Percentiles rank a stretch among this genome's conserved stretches.
Evolutionary conservation across 129 eudicot genomes (phyloP).

Genomic region (Flaveria trinervia): DNA sequence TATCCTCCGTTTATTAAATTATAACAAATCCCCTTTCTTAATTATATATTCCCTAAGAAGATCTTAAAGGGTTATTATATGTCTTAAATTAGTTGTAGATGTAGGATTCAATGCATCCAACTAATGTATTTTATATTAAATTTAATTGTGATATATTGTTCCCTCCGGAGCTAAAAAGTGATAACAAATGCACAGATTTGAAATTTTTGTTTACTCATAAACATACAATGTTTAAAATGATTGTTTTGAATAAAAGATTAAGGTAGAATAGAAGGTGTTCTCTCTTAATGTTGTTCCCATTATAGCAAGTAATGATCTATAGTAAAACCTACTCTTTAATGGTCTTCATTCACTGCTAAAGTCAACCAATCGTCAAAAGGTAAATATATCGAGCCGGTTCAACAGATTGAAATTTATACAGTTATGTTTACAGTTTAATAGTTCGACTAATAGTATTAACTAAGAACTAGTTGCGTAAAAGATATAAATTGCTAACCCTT

Average conservation of each 20-base stretch:
- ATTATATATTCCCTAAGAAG: slow-evolving; percentile 24
- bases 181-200: neutral
- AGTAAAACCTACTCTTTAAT: no score
- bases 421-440: neutral
- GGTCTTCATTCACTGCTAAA: no score
- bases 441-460: neutral
- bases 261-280: neutral
- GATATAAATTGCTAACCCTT: neutral
- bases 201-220: neutral
- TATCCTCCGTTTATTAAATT: neutral
- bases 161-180: neutral
- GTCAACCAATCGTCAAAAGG: no score
- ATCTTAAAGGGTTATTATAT: slow-evolving; percentile 27
- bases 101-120: slow-evolving; percentile 22
- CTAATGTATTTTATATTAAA: slow-evolving; percentile 1
- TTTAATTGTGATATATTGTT: neutral
- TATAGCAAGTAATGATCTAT: no score
- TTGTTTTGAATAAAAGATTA: neutral
- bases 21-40: slow-evolving; percentile 3
- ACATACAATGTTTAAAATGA: neutral
- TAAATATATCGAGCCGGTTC: no score
- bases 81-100: slow-evolving; percentile 19
- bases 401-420: no score
- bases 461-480: neutral
- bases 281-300: no score